Conservation (phyloP, 2,329 filamentous ascomycete genomes). For the Phialocephala sp. region DNA sequence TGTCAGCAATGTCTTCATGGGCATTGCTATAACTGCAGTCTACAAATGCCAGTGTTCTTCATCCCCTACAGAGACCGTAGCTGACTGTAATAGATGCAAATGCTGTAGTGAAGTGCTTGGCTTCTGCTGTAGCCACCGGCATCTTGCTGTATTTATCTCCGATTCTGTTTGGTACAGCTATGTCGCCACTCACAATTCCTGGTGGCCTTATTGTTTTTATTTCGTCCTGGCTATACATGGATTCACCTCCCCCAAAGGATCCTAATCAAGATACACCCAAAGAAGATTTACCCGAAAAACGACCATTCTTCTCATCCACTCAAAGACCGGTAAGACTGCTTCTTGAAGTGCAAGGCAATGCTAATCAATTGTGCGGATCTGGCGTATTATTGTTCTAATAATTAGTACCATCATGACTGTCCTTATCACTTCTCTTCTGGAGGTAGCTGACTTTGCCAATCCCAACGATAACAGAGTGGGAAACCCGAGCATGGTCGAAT, state of each 20-base stretch:
- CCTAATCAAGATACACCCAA: conserved; percentile 25
- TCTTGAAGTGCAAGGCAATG: too few species aligned
- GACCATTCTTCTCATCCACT: neutral
- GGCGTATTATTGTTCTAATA: neutral
- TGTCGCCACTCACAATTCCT: conserved; percentile 40
- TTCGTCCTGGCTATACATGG: conserved; percentile 44
- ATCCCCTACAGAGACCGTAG: neutral
- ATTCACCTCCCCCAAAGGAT: conserved; percentile 38
- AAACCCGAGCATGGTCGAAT: conserved; percentile 20
- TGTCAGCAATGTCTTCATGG: conserved; percentile 45
- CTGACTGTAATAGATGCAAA: conserved; percentile 40
- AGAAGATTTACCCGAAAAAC: neutral
- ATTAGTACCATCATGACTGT: neutral
- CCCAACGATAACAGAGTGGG: conserved; percentile 2
- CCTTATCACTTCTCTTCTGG: conserved; percentile 2
- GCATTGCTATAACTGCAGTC: conserved; percentile 45
- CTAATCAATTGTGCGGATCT: neutral
- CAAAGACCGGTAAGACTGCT: conserved; percentile 3
- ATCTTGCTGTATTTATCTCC: conserved; percentile 44
- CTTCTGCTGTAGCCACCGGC: conserved; percentile 43
- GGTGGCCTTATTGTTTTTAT: conserved; percentile 42
- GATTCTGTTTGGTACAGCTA: conserved; percentile 41
- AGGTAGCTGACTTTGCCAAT: neutral
- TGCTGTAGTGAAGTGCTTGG: conserved; percentile 45
- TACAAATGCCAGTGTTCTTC: conserved; percentile 42